phyloP scores from a whole-genome alignment of 129 eudicot species.

The Oenanthe sinensis region DNA sequence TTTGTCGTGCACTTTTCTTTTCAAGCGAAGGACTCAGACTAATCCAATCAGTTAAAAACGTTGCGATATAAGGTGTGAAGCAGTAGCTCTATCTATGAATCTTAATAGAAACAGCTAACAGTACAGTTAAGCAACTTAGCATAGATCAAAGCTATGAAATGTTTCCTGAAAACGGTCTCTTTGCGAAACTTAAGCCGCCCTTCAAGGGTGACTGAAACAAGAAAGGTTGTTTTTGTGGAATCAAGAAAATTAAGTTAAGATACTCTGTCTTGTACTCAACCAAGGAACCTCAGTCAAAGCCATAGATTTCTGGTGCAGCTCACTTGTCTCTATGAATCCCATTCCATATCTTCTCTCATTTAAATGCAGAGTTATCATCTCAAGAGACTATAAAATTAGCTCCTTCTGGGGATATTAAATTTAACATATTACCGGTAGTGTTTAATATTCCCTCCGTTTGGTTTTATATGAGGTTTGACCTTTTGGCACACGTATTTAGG shows the following conservation, averaged over 20 bases:
- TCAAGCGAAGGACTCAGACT: neutral
- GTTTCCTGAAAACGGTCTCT: constrained; percentile 1
- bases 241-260: constrained; percentile 15
- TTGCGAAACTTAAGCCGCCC: constrained; percentile 11
- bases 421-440: constrained; percentile 15
- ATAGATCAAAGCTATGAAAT: constrained; percentile 2
- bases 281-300: constrained; percentile 43
- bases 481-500: too few species aligned
- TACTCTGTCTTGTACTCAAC: constrained; percentile 17
- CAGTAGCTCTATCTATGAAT: neutral
- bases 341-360: constrained; percentile 1
- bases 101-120: neutral
- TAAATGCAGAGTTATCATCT: constrained; percentile 42
- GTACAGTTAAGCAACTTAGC: neutral
- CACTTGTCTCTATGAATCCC: constrained; percentile 6
- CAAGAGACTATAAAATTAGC: constrained; percentile 46
- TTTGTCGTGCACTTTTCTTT: constrained; percentile 9
- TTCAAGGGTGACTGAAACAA: neutral
- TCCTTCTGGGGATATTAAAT: constrained; percentile 21
- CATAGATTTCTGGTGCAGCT: constrained; percentile 19
- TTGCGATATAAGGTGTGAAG: neutral
- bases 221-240: neutral
- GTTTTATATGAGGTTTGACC: too few species aligned
- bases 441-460: constrained; percentile 2
- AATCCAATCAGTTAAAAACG: neutral